phyloP scores from a whole-genome alignment of 1,139 yeast species.

The Sugiyamaella paludigena region DNA sequence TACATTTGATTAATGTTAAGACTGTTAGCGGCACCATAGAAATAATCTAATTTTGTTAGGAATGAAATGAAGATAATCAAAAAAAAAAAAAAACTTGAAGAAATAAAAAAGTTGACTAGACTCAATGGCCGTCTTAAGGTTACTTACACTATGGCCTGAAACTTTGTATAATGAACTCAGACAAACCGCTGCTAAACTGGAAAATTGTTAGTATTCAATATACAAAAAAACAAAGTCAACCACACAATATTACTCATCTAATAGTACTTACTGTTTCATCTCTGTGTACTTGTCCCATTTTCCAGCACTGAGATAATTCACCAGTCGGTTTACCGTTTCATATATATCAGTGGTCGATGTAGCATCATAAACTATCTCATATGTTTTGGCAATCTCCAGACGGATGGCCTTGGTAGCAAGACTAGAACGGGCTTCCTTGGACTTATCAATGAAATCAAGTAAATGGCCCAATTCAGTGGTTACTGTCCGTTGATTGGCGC shows the following conservation, averaged over 20 bases:
- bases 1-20: slow-evolving; percentile 30
- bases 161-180: slow-evolving; percentile 29
- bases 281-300: slow-evolving; percentile 33
- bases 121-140: neutral
- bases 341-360: slow-evolving; percentile 27
- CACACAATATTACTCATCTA: neutral
- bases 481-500: slow-evolving; percentile 27
- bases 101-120: neutral
- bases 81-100: neutral
- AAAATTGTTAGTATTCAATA: slow-evolving; percentile 1
- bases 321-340: slow-evolving; percentile 34
- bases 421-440: slow-evolving; percentile 23
- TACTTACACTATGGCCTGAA: slow-evolving; percentile 32
- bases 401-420: slow-evolving; percentile 28
- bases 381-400: slow-evolving; percentile 24
- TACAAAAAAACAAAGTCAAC: neutral
- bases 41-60: slow-evolving; percentile 24
- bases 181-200: slow-evolving; percentile 27
- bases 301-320: slow-evolving; percentile 29
- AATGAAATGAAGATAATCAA: too few species aligned
- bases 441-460: slow-evolving; percentile 23
- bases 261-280: slow-evolving; percentile 29
- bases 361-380: slow-evolving; percentile 22
- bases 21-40: slow-evolving; percentile 37
- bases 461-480: slow-evolving; percentile 23